Conservation (phyloP, 352 stramenopile species). For the Phytopythium boreale region DNA sequence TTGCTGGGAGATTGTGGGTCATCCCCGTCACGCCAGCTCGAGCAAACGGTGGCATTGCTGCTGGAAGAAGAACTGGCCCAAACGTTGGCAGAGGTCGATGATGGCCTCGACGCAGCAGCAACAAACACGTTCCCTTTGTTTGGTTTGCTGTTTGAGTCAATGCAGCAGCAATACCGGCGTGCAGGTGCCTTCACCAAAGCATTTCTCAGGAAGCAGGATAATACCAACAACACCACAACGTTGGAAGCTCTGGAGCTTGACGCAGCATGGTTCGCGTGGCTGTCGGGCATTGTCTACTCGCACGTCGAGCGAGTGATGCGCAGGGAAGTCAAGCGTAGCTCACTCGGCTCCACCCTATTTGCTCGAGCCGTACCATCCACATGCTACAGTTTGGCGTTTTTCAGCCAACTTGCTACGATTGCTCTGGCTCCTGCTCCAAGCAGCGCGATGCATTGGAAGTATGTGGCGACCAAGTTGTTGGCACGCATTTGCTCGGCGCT, state of each 20-base stretch:
- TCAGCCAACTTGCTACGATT: slow-evolving; percentile 19
- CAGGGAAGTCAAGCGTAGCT: background rate
- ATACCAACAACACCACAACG: background rate
- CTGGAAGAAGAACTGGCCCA: background rate
- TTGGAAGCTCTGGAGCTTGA: background rate
- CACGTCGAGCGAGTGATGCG: background rate
- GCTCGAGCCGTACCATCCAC: background rate
- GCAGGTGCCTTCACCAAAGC: background rate
- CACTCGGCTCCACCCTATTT: background rate
- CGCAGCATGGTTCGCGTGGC: slow-evolving; percentile 31
- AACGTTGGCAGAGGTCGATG: too few relatives aligned
- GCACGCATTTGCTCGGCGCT: slow-evolving; percentile 12
- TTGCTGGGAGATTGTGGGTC: background rate
- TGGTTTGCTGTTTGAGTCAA: slow-evolving; percentile 21
- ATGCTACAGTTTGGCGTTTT: slow-evolving; percentile 24
- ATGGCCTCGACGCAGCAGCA: background rate
- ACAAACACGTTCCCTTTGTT: slow-evolving; percentile 16
- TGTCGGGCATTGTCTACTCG: slow-evolving; percentile 20
- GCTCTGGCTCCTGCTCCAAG: background rate
- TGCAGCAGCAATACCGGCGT: slow-evolving; percentile 14
- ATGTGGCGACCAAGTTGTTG: slow-evolving; percentile 28
- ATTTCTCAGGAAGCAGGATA: background rate
- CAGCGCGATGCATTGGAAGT: slow-evolving; percentile 20
- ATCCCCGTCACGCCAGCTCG: slow-evolving; percentile 10
- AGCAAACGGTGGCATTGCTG: slow-evolving; percentile 10